phyloP scores from a whole-genome alignment of 2,329 filamentous ascomycete species.

The Myriosclerotinia curreyana region DNA sequence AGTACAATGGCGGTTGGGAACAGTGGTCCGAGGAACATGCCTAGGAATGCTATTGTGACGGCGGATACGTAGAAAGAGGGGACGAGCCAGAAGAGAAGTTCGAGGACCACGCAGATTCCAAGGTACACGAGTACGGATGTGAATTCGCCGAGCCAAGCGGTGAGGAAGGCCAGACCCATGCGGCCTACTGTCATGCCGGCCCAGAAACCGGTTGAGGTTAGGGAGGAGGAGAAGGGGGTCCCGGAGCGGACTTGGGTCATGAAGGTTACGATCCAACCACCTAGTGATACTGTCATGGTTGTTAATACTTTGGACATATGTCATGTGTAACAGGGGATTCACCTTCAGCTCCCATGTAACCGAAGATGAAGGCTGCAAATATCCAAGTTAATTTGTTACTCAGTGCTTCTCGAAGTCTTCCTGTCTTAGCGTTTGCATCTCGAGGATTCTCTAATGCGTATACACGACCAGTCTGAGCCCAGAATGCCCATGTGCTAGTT shows the following conservation, averaged over 20 bases:
- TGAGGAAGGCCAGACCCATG: conserved; percentile 72
- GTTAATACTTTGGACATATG: background rate
- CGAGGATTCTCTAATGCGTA: conserved; percentile 54
- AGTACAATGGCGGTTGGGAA: conserved; percentile 74
- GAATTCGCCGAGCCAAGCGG: conserved; percentile 71
- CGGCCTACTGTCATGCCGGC: conserved; percentile 74
- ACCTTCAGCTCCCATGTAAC: conserved; percentile 71
- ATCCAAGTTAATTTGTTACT: conserved; percentile 60
- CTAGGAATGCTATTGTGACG: conserved; percentile 67
- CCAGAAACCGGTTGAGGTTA: conserved; percentile 82
- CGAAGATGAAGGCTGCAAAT: conserved; percentile 67
- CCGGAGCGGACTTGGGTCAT: conserved; percentile 79
- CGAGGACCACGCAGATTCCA: conserved; percentile 57
- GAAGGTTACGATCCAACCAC: conserved; percentile 80
- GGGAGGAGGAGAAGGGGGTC: conserved; percentile 66
- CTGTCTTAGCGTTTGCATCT: conserved; percentile 38
- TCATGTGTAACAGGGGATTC: background rate
- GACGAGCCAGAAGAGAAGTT: conserved; percentile 78
- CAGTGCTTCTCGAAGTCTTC: conserved; percentile 38
- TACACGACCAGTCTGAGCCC: conserved; percentile 54
- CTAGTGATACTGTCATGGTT: conserved; percentile 56
- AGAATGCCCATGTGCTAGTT: conserved; percentile 56
- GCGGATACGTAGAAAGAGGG: conserved; percentile 72
- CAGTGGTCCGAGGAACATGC: conserved; percentile 77
- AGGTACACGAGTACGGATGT: conserved; percentile 63